phyloP scores from a whole-genome alignment of 371 early-diverging fungal genomes.

The Mortierella sp. region DNA sequence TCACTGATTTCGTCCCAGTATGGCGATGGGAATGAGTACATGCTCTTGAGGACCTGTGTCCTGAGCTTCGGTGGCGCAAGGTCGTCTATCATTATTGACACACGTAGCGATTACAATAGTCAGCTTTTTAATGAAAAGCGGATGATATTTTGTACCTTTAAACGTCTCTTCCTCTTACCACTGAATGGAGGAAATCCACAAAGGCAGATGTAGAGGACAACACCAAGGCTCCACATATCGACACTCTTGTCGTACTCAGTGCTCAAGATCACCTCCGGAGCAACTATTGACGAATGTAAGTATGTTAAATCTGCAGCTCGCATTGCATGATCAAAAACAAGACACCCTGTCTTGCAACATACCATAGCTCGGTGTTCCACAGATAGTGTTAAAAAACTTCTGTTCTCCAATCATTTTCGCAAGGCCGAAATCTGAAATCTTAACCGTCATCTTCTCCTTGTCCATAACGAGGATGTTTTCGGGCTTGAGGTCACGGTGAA shows the following conservation, averaged over 20 bases:
- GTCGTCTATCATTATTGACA: conserved; percentile 49
- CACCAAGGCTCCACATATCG: conserved; percentile 99
- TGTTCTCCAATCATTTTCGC: conserved; percentile 82
- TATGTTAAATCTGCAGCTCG: too few species aligned
- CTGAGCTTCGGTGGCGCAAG: conserved; percentile 62
- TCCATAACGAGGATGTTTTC: conserved; percentile 86
- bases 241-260: conserved; percentile 86
- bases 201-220: conserved; percentile 96
- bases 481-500: conserved; percentile 88
- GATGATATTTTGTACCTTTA: not conserved
- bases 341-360: conserved; percentile 41
- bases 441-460: conserved; percentile 71
- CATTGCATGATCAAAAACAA: not conserved
- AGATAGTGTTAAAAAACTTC: conserved; percentile 80
- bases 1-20: conserved; percentile 88
- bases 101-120: not conserved
- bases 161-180: conserved; percentile 44
- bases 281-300: conserved; percentile 59
- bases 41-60: conserved; percentile 83
- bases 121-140: not conserved
- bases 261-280: conserved; percentile 94
- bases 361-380: conserved; percentile 98
- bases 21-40: conserved; percentile 82
- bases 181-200: conserved; percentile 97
- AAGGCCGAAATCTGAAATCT: conserved; percentile 95